Evolutionary conservation across 2,329 filamentous ascomycete genomes (phyloP), one percentile per base, ranked within the genome.

Genomic region (Claviceps lovelessii): DNA sequence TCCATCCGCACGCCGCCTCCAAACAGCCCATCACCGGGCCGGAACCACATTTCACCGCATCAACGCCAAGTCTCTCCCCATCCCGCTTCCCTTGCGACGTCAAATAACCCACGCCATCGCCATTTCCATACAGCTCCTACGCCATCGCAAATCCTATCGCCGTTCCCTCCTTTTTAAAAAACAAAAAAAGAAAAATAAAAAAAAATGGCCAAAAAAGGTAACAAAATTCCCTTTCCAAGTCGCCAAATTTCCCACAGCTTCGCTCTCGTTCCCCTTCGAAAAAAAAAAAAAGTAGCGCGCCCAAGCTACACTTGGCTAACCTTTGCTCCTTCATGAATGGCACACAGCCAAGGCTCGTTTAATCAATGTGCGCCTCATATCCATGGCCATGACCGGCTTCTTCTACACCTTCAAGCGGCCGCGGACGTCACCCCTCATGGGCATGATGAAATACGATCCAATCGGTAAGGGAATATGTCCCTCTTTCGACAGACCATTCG

Each of bases 391-490:
- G 85, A 98, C 93, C 31, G 93, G 93, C 66, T 98, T 90, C 79
- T 98, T 91, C 78, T 90, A 91, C 72, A 94, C 89, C 54, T 83
- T 95, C 71, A 79, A 85, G 62, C 84, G 94, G 56, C 90, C 90
- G 13, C 85, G 93, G 62, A 79, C 81, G 35, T 79, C 90, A 59
- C 78, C 85, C 48, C 90, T 94, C 55, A 80, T 98, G 73, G 94
- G 90, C 75, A 93, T 98, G 89, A 76, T 98, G 64, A 98, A 98
- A 77, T 98, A 98, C 73, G 93, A 98, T 68, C 93, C 93, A 46
- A 90, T 98, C 60, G 85, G 88, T 95, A 82, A 61, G 68, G n/a
- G 35, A 17, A 39, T 33, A 9, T 23, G 23, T 23, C 23, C 23
- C 23, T 2, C 2, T 23, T 23, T 23, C 23, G 23, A 23, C 23